A percentile compares a stretch with the other conserved stretches of the same genome.
These are phyloP conservation scores for Phaffomyces thermotolerans DNA, from an alignment of 805 yeast species.

Conservation along the genomic window DNA sequence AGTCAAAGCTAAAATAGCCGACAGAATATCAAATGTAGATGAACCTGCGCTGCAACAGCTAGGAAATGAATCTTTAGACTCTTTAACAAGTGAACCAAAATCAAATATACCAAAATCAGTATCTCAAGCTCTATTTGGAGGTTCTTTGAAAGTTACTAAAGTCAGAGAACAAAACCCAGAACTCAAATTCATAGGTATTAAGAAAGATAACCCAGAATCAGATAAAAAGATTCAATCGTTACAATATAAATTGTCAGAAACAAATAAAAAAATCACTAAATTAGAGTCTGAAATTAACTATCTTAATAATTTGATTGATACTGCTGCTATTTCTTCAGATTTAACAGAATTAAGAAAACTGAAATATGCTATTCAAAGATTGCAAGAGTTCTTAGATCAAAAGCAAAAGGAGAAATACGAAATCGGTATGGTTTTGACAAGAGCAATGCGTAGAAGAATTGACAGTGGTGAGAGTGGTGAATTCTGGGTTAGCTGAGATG, in stretches of 20 bases:
- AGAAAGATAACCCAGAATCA: slow-evolving; percentile 14
- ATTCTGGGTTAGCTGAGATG: slow-evolving; percentile 30
- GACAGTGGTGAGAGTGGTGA: slow-evolving; percentile 34
- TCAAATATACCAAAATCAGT: slow-evolving; percentile 22
- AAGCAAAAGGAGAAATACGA: slow-evolving; percentile 38
- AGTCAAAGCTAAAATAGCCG: neutral
- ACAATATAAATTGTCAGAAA: slow-evolving; percentile 26
- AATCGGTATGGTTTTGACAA: slow-evolving; percentile 32
- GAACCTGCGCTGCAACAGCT: slow-evolving; percentile 4
- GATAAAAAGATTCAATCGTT: slow-evolving; percentile 20
- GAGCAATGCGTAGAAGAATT: slow-evolving; percentile 33
- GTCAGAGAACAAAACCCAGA: slow-evolving; percentile 18
- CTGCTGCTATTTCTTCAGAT: slow-evolving; percentile 31
- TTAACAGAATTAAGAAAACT: slow-evolving; percentile 30
- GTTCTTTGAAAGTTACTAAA: slow-evolving; percentile 21
- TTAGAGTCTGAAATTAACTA: slow-evolving; percentile 33
- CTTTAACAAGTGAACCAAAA: slow-evolving; percentile 1
- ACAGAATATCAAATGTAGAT: no score
- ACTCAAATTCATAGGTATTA: slow-evolving; percentile 21
- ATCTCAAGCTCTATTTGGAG: slow-evolving; percentile 21
- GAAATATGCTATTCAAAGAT: slow-evolving; percentile 28
- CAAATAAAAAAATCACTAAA: slow-evolving; percentile 29
- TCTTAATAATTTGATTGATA: slow-evolving; percentile 26
- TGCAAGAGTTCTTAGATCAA: slow-evolving; percentile 33
- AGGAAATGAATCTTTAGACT: slow-evolving; percentile 8